These are phyloP conservation scores for Entelexis paramagnoliae DNA, from an alignment of 1,139 yeast species.

Conservation along the genomic window DNA sequence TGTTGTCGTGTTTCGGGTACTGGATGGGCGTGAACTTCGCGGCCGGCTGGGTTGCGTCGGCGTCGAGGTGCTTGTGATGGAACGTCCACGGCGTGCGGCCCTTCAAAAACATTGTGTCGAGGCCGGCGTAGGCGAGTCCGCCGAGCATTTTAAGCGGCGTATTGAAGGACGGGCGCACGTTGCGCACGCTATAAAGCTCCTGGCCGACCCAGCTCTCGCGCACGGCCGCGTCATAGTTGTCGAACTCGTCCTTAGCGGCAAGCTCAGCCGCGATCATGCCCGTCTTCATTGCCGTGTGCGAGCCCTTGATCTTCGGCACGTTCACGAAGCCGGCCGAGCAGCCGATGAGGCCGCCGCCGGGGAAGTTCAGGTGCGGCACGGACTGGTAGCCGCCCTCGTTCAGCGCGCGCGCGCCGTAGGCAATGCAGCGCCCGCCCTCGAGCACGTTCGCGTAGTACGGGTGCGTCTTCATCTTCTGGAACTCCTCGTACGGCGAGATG, in stretches of 20 bases:
- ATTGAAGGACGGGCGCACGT: slow-evolving; percentile 83
- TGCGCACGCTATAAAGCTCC: slow-evolving; percentile 73
- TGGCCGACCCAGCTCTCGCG: slow-evolving; percentile 75
- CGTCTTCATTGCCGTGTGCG: slow-evolving; percentile 92
- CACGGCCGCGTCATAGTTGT: slow-evolving; percentile 52
- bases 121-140: slow-evolving; percentile 74
- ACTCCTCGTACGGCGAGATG: slow-evolving; percentile 89
- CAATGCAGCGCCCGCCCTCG: slow-evolving; percentile 81
- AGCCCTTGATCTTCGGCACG: slow-evolving; percentile 96
- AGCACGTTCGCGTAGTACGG: slow-evolving; percentile 70
- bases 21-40: slow-evolving; percentile 55
- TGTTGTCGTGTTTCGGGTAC: slow-evolving; percentile 91
- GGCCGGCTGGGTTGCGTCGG: slow-evolving; percentile 61
- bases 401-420: slow-evolving; percentile 90
- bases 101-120: slow-evolving; percentile 64
- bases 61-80: slow-evolving; percentile 58
- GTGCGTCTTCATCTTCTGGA: slow-evolving; percentile 86
- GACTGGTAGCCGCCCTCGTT: slow-evolving; percentile 95
- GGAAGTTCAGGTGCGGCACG: slow-evolving; percentile 78
- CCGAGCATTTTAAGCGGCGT: slow-evolving; percentile 57
- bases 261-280: slow-evolving; percentile 92
- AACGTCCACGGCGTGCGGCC: slow-evolving; percentile 89
- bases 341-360: slow-evolving; percentile 92
- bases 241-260: slow-evolving; percentile 44
- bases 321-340: slow-evolving; percentile 94